Percentiles rank a stretch among this genome's conserved stretches.
Conservation (phyloP, 208 protist species). For the Wallacemonas sp. region DNA sequence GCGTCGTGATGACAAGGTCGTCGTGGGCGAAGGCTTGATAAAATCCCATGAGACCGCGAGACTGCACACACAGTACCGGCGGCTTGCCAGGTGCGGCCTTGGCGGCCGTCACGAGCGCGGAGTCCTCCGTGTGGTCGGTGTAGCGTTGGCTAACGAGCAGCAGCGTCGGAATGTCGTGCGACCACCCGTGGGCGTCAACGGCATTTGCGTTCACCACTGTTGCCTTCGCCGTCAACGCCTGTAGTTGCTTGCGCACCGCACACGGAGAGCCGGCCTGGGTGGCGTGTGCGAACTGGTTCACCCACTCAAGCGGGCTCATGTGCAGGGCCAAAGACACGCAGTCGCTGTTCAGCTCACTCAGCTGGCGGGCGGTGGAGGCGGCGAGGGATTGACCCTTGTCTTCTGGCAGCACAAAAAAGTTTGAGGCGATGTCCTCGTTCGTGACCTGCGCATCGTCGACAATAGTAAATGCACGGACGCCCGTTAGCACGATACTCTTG, state of each 20-base stretch:
- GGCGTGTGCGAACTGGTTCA: constrained; percentile 18
- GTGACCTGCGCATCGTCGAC: constrained; percentile 90
- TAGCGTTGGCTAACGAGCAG: constrained; percentile 52
- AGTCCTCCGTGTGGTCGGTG: constrained; percentile 27
- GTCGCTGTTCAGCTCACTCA: constrained; percentile 88
- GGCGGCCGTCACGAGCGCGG: constrained; percentile 22
- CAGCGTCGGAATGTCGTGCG: too few relatives aligned
- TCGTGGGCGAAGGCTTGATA: constrained; percentile 62
- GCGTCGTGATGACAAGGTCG: constrained; percentile 46
- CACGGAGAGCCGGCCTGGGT: constrained; percentile 12
- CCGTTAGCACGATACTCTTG: constrained; percentile 96
- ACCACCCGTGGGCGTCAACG: too few relatives aligned
- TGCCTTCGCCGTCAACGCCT: not conserved
- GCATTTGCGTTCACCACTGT: not conserved
- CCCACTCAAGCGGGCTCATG: constrained; percentile 37
- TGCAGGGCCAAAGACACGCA: constrained; percentile 36
- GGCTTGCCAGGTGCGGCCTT: not conserved
- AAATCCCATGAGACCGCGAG: constrained; percentile 89
- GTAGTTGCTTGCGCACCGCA: not conserved
- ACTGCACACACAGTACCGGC: constrained; percentile 81
- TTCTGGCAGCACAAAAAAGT: constrained; percentile 92
- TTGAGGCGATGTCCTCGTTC: constrained; percentile 87
- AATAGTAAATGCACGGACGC: constrained; percentile 92
- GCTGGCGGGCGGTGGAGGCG: constrained; percentile 48
- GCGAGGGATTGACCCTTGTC: constrained; percentile 67